Base-by-base conservation (phyloP, 2,329 filamentous ascomycete genomes). In the Pestalotiopsis sp. region DNA sequence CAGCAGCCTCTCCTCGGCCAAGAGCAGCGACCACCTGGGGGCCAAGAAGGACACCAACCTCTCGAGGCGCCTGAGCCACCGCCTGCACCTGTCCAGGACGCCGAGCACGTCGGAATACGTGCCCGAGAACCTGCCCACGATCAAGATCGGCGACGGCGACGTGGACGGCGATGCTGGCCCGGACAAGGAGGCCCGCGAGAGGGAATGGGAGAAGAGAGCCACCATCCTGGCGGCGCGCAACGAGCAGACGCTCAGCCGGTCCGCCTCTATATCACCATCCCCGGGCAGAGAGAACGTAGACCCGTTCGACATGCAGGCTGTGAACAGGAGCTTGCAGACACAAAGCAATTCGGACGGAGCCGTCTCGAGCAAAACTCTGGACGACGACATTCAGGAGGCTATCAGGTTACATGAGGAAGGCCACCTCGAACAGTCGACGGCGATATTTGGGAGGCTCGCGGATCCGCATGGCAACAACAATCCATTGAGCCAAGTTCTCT, bases 401-500 rank as follows among this genome's bases (percentile, higher is more conserved):
- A 99, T 99, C 78, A 88, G 92, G 70, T 85, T 98, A 72, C 96
- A 99, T 79, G 96, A 99, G 81, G 86, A 85, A 61, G 95, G 95
- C 68, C 87, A 96, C 70, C 86, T 97, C 68, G 88, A 90, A 75
- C 82, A 86, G 75, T 96, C 94, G 66, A 98, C 96, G n/a, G 84
- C 85, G 66, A 89, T 98, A 81, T 99, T 99, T 82, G 92, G 90
- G 36, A 85, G 86, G 70, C 85, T 99, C 73, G 96, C 96, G 66
- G 91, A 97, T 78, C 93, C 93, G 0, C 86, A 90, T 66, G 94
- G 93, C 27, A 89, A 91, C 64, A 97, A 98, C 78, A 97, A 98
- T 81, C 93, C 96, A 56, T 86, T 99, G 72, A 96, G 94, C 76
- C 95, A 99, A 82, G 96, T 99, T 45, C 87, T 99, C 66, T 99